These are phyloP conservation scores for Agaricus blazei DNA, from an alignment of 768 basidiomycete genomes.

Conservation along the genomic window DNA sequence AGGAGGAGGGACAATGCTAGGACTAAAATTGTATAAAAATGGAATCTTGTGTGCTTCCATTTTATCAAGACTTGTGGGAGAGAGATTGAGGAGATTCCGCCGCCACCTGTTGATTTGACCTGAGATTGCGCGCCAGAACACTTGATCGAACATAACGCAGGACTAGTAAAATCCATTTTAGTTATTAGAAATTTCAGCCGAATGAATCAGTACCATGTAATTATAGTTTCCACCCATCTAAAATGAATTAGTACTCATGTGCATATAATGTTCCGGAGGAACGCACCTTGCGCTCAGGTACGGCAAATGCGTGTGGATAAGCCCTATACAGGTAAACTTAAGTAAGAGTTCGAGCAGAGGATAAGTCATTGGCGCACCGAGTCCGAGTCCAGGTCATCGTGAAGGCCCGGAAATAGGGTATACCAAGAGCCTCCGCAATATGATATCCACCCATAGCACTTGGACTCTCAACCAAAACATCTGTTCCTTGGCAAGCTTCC, in stretches of 20 bases:
- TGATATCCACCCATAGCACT: constrained; percentile 98
- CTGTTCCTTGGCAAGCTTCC: constrained; percentile 94
- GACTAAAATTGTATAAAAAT: constrained; percentile 97
- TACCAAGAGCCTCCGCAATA: constrained; percentile 89
- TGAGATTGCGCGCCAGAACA: constrained; percentile 94
- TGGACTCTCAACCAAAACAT: constrained; percentile 91
- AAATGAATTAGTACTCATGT: background rate
- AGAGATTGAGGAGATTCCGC: constrained; percentile 66
- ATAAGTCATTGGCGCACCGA: constrained; percentile 35
- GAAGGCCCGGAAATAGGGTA: constrained; percentile 94
- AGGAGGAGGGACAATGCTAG: constrained; percentile 84
- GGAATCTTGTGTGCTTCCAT: constrained; percentile 98
- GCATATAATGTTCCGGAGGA: background rate
- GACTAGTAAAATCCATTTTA: constrained; percentile 41
- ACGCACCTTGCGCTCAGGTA: constrained; percentile 85
- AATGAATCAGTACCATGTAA: constrained; percentile 69
- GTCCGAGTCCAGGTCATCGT: constrained; percentile 99
- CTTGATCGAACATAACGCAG: constrained; percentile 96
- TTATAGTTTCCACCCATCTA: constrained; percentile 97
- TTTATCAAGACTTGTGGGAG: constrained; percentile 83
- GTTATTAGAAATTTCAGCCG: background rate
- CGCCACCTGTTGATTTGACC: constrained; percentile 96
- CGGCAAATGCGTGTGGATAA: constrained; percentile 97
- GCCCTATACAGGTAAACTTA: constrained; percentile 41
- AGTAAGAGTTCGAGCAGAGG: constrained; percentile 5